Conservation (phyloP, 768 basidiomycete species). For the Leccinum boreale region DNA sequence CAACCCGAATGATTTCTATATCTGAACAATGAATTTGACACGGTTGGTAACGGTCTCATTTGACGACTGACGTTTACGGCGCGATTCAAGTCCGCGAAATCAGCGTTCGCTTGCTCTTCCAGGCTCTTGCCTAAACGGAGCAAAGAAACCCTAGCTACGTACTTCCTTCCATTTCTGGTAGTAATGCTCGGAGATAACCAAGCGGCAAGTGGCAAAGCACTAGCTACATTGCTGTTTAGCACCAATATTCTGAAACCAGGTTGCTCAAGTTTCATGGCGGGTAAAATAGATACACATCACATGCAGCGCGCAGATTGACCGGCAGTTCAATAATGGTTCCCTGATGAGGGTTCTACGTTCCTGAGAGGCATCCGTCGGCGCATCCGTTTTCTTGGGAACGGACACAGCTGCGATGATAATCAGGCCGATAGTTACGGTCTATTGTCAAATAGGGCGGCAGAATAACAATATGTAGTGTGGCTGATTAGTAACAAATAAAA, state of each 20-base stretch:
- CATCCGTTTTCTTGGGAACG: conserved; percentile 1
- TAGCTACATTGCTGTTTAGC: background rate
- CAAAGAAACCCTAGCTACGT: background rate
- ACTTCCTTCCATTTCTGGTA: background rate
- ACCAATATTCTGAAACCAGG: background rate
- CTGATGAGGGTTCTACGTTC: background rate
- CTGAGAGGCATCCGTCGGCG: background rate
- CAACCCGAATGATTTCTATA: background rate
- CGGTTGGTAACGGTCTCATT: background rate
- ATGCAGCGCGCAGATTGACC: background rate
- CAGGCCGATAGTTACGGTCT: background rate
- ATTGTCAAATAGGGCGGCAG: background rate
- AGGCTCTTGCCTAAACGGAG: background rate
- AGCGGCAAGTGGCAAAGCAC: background rate
- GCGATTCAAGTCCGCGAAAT: background rate
- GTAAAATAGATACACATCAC: background rate
- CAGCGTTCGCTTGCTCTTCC: background rate
- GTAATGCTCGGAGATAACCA: background rate
- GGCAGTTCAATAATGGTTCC: background rate
- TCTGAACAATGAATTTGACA: background rate
- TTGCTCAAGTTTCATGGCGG: background rate
- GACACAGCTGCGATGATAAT: background rate
- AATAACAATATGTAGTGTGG: background rate
- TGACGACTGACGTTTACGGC: background rate
- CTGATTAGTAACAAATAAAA: background rate